Evolutionary conservation across 768 basidiomycete species (phyloP).

Genomic region (Leucocoprinus leucothites): DNA sequence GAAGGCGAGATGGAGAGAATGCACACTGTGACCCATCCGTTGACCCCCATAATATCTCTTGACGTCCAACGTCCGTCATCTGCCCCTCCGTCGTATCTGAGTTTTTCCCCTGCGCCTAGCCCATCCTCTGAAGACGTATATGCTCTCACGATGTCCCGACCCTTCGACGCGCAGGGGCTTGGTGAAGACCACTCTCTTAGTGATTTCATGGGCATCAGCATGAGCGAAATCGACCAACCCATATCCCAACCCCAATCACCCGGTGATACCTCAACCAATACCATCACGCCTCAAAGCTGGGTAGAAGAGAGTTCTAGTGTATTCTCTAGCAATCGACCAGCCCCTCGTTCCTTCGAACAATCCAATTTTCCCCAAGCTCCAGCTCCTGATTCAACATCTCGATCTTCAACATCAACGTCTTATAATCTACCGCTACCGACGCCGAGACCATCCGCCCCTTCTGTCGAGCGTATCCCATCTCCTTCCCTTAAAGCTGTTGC

Average conservation of each 20-base stretch:
- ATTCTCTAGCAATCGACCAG: not conserved
- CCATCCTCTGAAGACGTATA: not conserved
- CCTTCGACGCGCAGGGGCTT: not conserved
- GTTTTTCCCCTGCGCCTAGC: conserved; percentile 5
- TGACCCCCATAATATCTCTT: not conserved
- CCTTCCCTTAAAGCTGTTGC: too few relatives aligned
- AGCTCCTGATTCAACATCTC: too few relatives aligned
- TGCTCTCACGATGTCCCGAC: not conserved
- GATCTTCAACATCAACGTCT: too few relatives aligned
- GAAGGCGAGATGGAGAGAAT: not conserved
- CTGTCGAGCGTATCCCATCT: too few relatives aligned
- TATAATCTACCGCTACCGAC: too few relatives aligned
- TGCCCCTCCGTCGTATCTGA: conserved; percentile 3
- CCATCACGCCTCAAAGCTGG: not conserved
- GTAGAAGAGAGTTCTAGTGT: not conserved
- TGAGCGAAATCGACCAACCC: not conserved
- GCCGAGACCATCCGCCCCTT: too few relatives aligned
- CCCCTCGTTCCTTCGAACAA: too few relatives aligned
- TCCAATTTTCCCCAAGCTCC: too few relatives aligned
- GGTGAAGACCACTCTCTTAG: not conserved
- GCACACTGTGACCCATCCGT: too few relatives aligned
- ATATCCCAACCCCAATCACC: not conserved
- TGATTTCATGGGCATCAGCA: not conserved
- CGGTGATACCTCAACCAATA: not conserved
- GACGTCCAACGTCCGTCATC: conserved; percentile 1